These are phyloP conservation scores for Microglena sp. DNA, from an alignment of 139 green algal species.

Conservation along the genomic window DNA sequence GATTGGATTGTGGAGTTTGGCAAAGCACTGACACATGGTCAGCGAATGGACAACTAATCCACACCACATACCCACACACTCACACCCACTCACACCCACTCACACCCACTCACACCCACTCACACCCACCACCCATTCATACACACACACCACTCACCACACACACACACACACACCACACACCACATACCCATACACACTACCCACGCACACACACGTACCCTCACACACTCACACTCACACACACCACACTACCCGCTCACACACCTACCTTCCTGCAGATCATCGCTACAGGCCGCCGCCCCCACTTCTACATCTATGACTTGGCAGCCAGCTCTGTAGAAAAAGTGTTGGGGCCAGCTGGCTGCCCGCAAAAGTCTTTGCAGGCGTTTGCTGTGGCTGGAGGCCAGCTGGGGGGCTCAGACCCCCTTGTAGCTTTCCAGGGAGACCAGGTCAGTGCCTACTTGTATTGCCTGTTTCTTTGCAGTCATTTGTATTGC, in stretches of 20 bases:
- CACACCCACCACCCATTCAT: no score
- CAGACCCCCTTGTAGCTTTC: constrained; percentile 59
- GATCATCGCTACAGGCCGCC: constrained; percentile 58
- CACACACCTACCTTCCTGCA: background rate
- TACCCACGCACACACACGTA: no score
- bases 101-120: no score
- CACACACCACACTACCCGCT: background rate
- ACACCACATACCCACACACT: no score
- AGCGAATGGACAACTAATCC: no score
- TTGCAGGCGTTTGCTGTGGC: constrained; percentile 66
- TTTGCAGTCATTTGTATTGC: constrained; percentile 66
- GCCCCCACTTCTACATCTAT: constrained; percentile 78
- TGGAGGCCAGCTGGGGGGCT: background rate
- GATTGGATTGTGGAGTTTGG: no score
- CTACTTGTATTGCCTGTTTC: constrained; percentile 1
- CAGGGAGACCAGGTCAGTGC: constrained; percentile 55
- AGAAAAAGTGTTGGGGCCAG: constrained; percentile 50
- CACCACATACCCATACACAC: no score
- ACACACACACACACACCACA: no score
- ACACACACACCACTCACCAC: no score
- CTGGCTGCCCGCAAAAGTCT: constrained; percentile 29
- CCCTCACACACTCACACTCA: no score
- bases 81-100: no score
- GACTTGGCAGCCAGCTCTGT: constrained; percentile 56
- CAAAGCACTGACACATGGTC: no score